Base-by-base conservation (phyloP, 2,329 filamentous ascomycete genomes). In the Atkinsonella texensis region DNA sequence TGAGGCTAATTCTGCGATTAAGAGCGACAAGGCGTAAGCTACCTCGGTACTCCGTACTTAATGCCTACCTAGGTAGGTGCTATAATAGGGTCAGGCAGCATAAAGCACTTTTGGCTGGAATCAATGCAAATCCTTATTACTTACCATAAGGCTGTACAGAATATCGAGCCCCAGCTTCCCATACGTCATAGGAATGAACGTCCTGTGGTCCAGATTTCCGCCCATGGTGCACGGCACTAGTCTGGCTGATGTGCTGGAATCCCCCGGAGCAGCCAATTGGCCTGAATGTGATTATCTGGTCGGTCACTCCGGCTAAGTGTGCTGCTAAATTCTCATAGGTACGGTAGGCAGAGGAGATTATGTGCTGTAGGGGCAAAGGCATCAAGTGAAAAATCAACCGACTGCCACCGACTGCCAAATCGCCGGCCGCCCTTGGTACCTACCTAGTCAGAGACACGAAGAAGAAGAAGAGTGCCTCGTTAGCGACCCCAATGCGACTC, bases 121-220 rank as follows among this genome's bases (percentile, higher is more conserved):
- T n/a, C 40, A 20, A n/a, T 20, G 15, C 40, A 20, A n/a, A 23
- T 28, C 28, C 28, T 28, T 28, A 28, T 28, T 12, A 3, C n/a
- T 42, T 42, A 42, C 40, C 11, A 20, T 12, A 42, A 18, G 12
- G 9, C n/a, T n/a, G 15, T 52, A 18, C 28, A 28, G 7, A 28
- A 8, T 28, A 28, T 28, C 7, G 28, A 28, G 28, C 44, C 51
- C 53, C 46, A 28, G 50, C 49, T 31, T 52, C 46, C 40, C 33
- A 40, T 53, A 54, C 54, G 48, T 55, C 52, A 54, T 55, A 49
- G 52, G 52, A 51, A 55, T 52, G 46, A 39, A 48, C 28, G 23
- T 11, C 17, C 10, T 31, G 28, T 28, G 35, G 12, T 38, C 35
- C 35, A 12, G 35, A 38, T 38, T 38, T 15, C 35, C 7, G 35